Conservation (phyloP, 2,329 filamentous ascomycete genomes). For the Cladosporium cucumerinum region DNA sequence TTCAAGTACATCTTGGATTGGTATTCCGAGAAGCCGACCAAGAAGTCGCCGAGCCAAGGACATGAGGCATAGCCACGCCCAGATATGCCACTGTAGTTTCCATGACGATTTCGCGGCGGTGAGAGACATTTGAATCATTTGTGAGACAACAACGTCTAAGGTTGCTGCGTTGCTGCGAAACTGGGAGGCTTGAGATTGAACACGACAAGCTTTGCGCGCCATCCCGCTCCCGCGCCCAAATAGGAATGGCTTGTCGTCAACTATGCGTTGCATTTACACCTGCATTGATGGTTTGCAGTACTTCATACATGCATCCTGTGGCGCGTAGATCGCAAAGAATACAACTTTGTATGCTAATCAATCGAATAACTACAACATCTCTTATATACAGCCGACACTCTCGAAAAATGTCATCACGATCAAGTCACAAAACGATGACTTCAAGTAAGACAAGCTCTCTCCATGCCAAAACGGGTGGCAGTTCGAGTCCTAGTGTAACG, state of each 20-base stretch:
- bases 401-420: not conserved
- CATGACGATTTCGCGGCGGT: slow-evolving; percentile 14
- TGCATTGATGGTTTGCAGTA: not conserved
- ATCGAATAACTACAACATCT: not conserved
- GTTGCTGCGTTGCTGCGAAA: slow-evolving; percentile 11
- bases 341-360: not conserved
- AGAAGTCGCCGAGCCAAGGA: slow-evolving; percentile 2
- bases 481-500: not conserved
- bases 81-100: not conserved
- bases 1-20: not conserved
- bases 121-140: not conserved
- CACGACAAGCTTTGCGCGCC: slow-evolving; percentile 11
- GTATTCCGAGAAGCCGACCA: not conserved
- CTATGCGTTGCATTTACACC: not conserved
- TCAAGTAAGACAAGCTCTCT: slow-evolving; percentile 5
- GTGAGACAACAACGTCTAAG: slow-evolving; percentile 8
- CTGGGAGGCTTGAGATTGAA: slow-evolving; percentile 6
- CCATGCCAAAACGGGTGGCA: slow-evolving; percentile 16
- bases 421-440: not conserved
- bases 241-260: not conserved
- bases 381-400: not conserved
- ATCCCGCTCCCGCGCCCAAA: slow-evolving; percentile 1
- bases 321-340: not conserved
- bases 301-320: not conserved
- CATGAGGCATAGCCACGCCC: not conserved